Conservation (phyloP, 805 yeast genomes). For the Starmerella sirachaensis region DNA sequence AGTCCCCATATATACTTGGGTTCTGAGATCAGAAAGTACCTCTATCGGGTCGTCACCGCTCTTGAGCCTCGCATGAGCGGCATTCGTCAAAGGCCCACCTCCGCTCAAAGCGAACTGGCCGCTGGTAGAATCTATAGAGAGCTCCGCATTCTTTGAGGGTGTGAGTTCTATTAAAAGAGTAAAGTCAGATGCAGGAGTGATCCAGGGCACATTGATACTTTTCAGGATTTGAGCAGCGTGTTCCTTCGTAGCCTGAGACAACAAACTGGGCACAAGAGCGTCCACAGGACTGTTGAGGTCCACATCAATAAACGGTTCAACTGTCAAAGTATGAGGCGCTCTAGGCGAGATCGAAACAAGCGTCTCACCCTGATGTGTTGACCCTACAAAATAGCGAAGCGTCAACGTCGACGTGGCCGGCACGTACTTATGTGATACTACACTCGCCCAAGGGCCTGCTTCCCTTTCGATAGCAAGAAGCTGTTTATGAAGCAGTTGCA, state of each 20-base stretch:
- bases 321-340: slow-evolving; percentile 8
- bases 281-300: slow-evolving; percentile 5
- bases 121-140: slow-evolving; percentile 21
- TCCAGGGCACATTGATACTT: slow-evolving; percentile 15
- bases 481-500: slow-evolving; percentile 49
- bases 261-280: slow-evolving; percentile 3
- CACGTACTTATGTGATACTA: slow-evolving; percentile 44
- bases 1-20: slow-evolving; percentile 40
- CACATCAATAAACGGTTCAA: slow-evolving; percentile 3
- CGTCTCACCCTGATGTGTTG: slow-evolving; percentile 8
- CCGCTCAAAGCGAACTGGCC: slow-evolving; percentile 19
- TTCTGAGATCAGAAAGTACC: slow-evolving; percentile 36
- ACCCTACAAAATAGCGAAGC: slow-evolving; percentile 51
- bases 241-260: slow-evolving; percentile 12
- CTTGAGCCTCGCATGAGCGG: slow-evolving; percentile 18
- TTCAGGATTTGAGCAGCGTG: slow-evolving; percentile 14
- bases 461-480: slow-evolving; percentile 36
- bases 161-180: slow-evolving; percentile 11
- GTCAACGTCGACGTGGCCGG: slow-evolving; percentile 42
- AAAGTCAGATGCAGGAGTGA: slow-evolving; percentile 6
- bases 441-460: slow-evolving; percentile 44
- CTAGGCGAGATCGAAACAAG: slow-evolving; percentile 1
- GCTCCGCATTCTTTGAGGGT: slow-evolving; percentile 12
- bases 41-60: slow-evolving; percentile 23
- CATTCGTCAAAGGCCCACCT: slow-evolving; percentile 13